A percentile compares a stretch with the other conserved stretches of the same genome.
Evolutionary conservation across 2,329 filamentous ascomycete species (phyloP).

Genomic region (Trichoderma koningiopsis): DNA sequence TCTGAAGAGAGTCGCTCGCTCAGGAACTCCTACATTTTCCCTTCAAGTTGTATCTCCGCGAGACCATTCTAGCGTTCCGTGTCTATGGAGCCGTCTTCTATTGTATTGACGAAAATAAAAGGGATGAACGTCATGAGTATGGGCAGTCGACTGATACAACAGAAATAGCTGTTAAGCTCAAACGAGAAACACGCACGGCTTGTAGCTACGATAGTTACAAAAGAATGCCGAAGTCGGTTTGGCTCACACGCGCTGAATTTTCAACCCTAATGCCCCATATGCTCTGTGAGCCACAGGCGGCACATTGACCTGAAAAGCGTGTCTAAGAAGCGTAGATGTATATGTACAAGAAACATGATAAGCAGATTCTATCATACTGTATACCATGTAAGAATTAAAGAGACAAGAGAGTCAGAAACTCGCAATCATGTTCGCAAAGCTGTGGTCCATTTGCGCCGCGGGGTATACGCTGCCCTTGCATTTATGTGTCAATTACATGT

Average conservation of each 20-base stretch:
- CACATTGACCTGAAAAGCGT: neutral
- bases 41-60: neutral
- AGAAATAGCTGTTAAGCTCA: neutral
- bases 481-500: no score
- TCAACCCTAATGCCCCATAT: neutral
- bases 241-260: neutral
- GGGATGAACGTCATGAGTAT: neutral
- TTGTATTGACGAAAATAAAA: no score
- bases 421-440: neutral
- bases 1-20: neutral
- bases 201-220: neutral
- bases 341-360: neutral
- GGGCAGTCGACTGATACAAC: neutral
- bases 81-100: neutral
- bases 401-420: neutral
- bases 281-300: neutral
- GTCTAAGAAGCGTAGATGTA: neutral
- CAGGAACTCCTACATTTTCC: neutral
- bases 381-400: neutral
- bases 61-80: neutral
- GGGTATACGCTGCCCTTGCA: no score
- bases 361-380: neutral
- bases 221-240: neutral
- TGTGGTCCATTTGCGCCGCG: neutral
- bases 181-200: neutral